Evolutionary conservation across 2,329 filamentous ascomycete species (phyloP).

Genomic region (Niveomyces coronatus): DNA sequence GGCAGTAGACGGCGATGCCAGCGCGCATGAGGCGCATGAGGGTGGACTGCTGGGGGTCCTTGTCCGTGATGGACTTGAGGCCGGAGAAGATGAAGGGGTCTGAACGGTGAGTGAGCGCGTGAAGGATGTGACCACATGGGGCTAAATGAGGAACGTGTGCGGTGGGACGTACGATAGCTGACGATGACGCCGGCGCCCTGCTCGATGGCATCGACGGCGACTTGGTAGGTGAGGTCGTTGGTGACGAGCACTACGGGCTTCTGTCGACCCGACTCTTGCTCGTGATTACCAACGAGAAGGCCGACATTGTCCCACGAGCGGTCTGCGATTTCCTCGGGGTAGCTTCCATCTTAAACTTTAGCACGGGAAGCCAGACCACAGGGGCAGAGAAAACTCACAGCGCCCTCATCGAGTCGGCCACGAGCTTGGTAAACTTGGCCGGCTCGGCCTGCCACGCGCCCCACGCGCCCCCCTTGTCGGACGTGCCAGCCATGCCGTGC

Average conservation of each 20-base stretch:
- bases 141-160: not conserved
- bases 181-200: slow-evolving; percentile 70
- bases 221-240: slow-evolving; percentile 80
- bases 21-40: slow-evolving; percentile 72
- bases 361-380: not conserved
- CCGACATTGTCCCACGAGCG: slow-evolving; percentile 96
- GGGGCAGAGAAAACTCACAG: slow-evolving; percentile 46
- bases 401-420: slow-evolving; percentile 68
- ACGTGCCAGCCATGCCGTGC: slow-evolving; percentile 1
- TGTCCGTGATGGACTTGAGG: slow-evolving; percentile 76
- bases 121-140: not conserved
- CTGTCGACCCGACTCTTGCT: slow-evolving; percentile 18
- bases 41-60: slow-evolving; percentile 77
- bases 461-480: slow-evolving; percentile 22
- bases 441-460: slow-evolving; percentile 30
- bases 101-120: slow-evolving; percentile 46
- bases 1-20: slow-evolving; percentile 90
- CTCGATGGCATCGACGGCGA: slow-evolving; percentile 80
- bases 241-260: slow-evolving; percentile 46
- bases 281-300: slow-evolving; percentile 48
- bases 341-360: slow-evolving; percentile 43
- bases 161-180: slow-evolving; percentile 67
- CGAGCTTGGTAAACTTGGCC: slow-evolving; percentile 40
- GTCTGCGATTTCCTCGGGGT: slow-evolving; percentile 82
- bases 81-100: slow-evolving; percentile 95